Evolutionary conservation across 164 flowering plant species (phyloP).

Genomic region (Liquidambar formosana): DNA sequence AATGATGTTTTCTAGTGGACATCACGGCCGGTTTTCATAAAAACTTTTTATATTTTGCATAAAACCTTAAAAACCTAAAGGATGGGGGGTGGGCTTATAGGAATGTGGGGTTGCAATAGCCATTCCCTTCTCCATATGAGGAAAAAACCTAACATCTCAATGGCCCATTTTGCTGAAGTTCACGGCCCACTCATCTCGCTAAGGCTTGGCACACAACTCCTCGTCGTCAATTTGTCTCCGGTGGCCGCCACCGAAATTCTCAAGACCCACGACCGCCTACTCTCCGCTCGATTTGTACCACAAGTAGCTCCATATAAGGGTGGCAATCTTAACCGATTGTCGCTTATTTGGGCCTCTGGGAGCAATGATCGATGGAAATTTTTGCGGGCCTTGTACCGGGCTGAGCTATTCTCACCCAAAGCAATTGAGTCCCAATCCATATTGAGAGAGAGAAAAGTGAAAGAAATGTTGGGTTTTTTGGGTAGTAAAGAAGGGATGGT

Average conservation of each 20-base stretch:
- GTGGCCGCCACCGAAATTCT: slow-evolving; percentile 32
- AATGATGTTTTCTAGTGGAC: too few species aligned
- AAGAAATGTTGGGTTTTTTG: neutral
- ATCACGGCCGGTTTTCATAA: too few species aligned
- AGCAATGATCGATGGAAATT: slow-evolving; percentile 8
- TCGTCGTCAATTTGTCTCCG: slow-evolving; percentile 34
- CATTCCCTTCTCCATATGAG: slow-evolving; percentile 32
- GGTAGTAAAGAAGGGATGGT: neutral
- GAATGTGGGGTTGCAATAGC: too few species aligned
- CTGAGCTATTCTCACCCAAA: slow-evolving; percentile 4
- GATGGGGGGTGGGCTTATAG: too few species aligned
- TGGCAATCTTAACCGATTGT: slow-evolving; percentile 15
- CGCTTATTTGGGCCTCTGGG: neutral
- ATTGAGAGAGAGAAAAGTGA: slow-evolving; percentile 3
- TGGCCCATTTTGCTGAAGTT: slow-evolving; percentile 20
- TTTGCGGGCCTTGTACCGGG: neutral
- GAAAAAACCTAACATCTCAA: slow-evolving; percentile 21
- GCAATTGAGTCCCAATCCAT: slow-evolving; percentile 1
- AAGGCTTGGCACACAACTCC: slow-evolving; percentile 23
- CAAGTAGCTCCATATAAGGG: slow-evolving; percentile 10
- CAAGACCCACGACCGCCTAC: slow-evolving; percentile 33
- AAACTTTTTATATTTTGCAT: too few species aligned
- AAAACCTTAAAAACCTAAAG: too few species aligned
- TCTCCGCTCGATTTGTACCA: slow-evolving; percentile 26
- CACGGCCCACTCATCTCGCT: slow-evolving; percentile 38